A percentile compares a stretch with the other conserved stretches of the same genome.
Evolutionary conservation across 768 basidiomycete genomes (phyloP).

Genomic region (Clitopilus passeckerianus): DNA sequence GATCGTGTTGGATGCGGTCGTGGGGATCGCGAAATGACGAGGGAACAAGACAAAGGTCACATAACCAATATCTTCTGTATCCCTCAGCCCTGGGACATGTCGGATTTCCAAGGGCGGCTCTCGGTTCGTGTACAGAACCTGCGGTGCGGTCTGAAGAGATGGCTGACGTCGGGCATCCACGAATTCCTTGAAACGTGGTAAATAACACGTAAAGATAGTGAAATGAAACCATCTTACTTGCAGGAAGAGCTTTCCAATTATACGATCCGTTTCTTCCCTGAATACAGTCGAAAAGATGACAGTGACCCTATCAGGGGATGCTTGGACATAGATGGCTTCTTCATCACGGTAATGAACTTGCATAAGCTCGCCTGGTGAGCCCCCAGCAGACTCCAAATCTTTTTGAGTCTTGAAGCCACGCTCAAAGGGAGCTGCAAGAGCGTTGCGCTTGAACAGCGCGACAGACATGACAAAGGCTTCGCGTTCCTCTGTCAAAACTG

Average conservation of each 20-base stretch:
- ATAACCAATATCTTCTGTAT: conserved; percentile 88
- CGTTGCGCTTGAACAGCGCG: conserved; percentile 87
- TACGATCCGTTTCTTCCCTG: conserved; percentile 94
- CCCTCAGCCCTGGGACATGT: conserved; percentile 74
- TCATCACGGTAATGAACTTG: conserved; percentile 92
- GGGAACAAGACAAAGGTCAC: conserved; percentile 98
- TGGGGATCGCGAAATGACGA: conserved; percentile 80
- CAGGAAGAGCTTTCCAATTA: conserved; percentile 96
- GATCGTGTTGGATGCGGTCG: conserved; percentile 71
- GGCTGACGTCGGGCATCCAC: conserved; percentile 96
- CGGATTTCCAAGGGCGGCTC: conserved; percentile 97
- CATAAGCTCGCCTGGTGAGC: conserved; percentile 79
- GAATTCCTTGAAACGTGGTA: conserved; percentile 67
- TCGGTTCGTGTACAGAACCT: conserved; percentile 91
- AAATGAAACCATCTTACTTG: conserved; percentile 52
- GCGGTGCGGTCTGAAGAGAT: conserved; percentile 93
- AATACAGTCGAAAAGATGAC: conserved; percentile 98
- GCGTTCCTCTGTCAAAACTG: conserved; percentile 56
- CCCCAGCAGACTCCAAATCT: conserved; percentile 68
- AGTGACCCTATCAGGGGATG: conserved; percentile 92
- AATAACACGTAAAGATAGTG: conserved; percentile 1
- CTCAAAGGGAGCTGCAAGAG: conserved; percentile 93
- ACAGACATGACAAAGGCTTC: conserved; percentile 77
- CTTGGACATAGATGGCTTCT: conserved; percentile 94
- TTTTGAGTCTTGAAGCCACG: conserved; percentile 81